Evolutionary conservation across 495 filamentous ascomycete genomes (phyloP).

Genomic region (Annulohypoxylon stygium): DNA sequence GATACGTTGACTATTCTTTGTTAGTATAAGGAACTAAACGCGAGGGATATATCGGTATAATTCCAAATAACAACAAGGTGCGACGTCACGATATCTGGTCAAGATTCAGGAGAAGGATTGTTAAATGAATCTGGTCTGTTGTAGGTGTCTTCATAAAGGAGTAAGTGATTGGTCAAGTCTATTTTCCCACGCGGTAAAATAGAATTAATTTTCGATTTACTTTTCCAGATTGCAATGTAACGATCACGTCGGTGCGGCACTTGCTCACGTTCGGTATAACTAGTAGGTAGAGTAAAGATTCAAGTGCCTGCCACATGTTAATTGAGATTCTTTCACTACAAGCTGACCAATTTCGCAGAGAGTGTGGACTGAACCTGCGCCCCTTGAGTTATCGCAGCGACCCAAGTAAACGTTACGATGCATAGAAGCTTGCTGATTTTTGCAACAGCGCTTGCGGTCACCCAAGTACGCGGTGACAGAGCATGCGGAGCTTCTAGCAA

Average conservation of each 20-base stretch:
- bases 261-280: slow-evolving; percentile 39
- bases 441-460: slow-evolving; percentile 33
- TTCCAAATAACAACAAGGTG: background rate
- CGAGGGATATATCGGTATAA: background rate
- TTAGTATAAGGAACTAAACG: background rate
- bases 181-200: slow-evolving; percentile 30
- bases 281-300: slow-evolving; percentile 6
- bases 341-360: background rate
- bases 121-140: background rate
- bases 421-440: slow-evolving; percentile 24
- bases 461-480: slow-evolving; percentile 41
- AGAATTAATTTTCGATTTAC: slow-evolving; percentile 25
- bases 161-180: slow-evolving; percentile 10
- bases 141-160: background rate
- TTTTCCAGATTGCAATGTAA: slow-evolving; percentile 41
- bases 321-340: slow-evolving; percentile 6
- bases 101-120: background rate
- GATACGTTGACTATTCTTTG: background rate
- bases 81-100: background rate
- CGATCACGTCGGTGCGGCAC: slow-evolving; percentile 26
- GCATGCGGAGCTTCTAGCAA: slow-evolving; percentile 43
- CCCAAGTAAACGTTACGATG: slow-evolving; percentile 25
- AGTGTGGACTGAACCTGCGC: slow-evolving; percentile 4
- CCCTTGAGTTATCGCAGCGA: background rate
- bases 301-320: background rate